Evolutionary conservation across 148 eudicot genomes (phyloP), one percentile per base, ranked within the genome.

Genomic region (Amaranthus hypochondriacus): DNA sequence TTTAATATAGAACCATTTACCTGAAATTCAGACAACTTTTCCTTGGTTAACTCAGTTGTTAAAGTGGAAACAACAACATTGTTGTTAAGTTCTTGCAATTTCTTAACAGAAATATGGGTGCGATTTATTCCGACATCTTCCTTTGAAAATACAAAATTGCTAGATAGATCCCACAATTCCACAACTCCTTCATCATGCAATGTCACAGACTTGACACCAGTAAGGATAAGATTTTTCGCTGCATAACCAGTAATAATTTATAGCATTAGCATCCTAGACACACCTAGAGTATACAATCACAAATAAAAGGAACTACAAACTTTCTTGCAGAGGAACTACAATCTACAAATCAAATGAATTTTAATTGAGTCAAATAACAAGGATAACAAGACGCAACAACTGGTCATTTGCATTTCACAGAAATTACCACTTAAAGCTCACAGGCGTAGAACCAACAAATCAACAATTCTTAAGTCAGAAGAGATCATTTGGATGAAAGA

Each of bases 151-250:
- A 85, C 62, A 60, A 90, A 90, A 81, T 81, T 90, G 81, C 96
- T 85, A 60, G 96, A 90, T 68, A 90, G 75, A 73, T 90, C 96
- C 96, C 96, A 88, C 80, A 88, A 59, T 75, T 90, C 92, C 55
- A 90, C 92, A 9, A 60, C 53, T 46, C 92, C 92, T 81, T 82
- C 89, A 73, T 90, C 96, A 74, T 90, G 96, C 84, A 90, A 75
- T 28, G 96, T 88, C 68, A 90, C 92, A 67, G 96, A 90, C 88
- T 86, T 90, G 54, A 90, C 92, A 69, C 96, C 92, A 77, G 96
- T 92, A 79, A 90, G 96, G 81, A 90, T 79, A 67, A 90, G 92
- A 78, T 90, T 88, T 74, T 90, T 90, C 10, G 92, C 96, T 90
- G 95, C 76, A 83, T 76, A 14, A 74, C 14, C 57, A 56, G 55